Percentiles rank a stretch among this genome's conserved stretches.
Evolutionary conservation across 495 filamentous ascomycete genomes (phyloP).

Genomic region (Aspergillus cavernicola): DNA sequence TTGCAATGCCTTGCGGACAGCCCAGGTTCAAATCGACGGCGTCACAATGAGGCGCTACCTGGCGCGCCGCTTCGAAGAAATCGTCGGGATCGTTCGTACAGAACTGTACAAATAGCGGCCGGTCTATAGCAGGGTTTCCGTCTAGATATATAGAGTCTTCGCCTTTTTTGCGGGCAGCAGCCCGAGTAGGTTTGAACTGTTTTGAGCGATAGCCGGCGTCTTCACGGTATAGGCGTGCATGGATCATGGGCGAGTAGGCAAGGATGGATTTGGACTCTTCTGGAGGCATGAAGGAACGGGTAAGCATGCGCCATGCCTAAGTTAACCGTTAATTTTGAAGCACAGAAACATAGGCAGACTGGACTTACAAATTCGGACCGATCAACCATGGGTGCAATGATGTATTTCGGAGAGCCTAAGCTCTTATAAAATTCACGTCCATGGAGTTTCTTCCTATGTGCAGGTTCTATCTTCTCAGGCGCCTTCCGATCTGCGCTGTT

Average conservation of each 20-base stretch:
- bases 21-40: constrained; percentile 95
- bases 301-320: constrained; percentile 93
- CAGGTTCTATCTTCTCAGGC: constrained; percentile 8
- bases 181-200: constrained; percentile 69
- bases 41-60: constrained; percentile 81
- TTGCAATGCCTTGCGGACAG: constrained; percentile 96
- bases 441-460: constrained; percentile 59
- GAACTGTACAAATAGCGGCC: constrained; percentile 94
- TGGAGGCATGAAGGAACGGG: constrained; percentile 78
- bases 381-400: constrained; percentile 97
- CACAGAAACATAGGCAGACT: background rate
- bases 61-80: constrained; percentile 69
- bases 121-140: constrained; percentile 76
- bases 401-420: constrained; percentile 82
- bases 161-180: constrained; percentile 28
- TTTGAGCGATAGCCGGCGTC: constrained; percentile 67
- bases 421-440: constrained; percentile 91
- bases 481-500: constrained; percentile 21
- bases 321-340: constrained; percentile 19
- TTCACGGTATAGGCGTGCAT: constrained; percentile 78
- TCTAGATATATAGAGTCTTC: constrained; percentile 60
- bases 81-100: constrained; percentile 84
- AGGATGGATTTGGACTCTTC: constrained; percentile 57
- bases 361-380: constrained; percentile 88
- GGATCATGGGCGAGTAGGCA: constrained; percentile 92